Evolutionary conservation across 2,329 filamentous ascomycete genomes (phyloP), one percentile per base, ranked within the genome.

Genomic region (Epichloe gansuensis): DNA sequence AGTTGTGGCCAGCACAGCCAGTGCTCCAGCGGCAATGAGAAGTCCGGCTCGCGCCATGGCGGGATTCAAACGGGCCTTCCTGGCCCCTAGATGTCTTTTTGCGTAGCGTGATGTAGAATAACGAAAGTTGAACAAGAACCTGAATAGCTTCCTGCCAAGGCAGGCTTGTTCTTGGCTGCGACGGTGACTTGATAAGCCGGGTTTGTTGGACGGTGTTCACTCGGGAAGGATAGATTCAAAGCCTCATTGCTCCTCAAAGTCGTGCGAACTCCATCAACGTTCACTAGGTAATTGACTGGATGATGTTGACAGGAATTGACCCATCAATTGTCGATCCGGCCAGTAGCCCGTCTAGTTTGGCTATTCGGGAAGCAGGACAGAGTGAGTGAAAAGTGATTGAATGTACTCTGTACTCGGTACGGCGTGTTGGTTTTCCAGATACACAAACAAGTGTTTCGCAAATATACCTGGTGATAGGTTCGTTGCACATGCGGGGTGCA

Each of bases 1-100:
- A 12, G 46, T 46, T 17, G 60, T 61, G 25, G 57, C 53, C 12
- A 59, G 21, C n/a, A 58, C 51, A 49, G 59, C 55, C 35, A 58
- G 39, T 21, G 53, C 51, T 48, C 58, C 59, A 47, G 49, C 25
- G 23, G 49, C n/a, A 35, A 53, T 50, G 38, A 55, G 38, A 5
- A 52, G 25, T 37, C 48, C 51, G 12, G 48, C 42, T 51, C 52
- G 54, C 45, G 48, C 51, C 58, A 59, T 59, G 44, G 25, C 46
- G 39, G 38, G n/a, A 23, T 46, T 17, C 34, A 49, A 42, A 50
- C 41, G 41, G 43, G 52, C 48, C 47, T 21, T 15, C n/a, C 9
- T 42, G 28, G 35, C 31, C 52, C 35, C 46, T 28, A 28, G 17
- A n/a, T 21, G 31, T 39, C 25, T 31, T 21, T 21, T 49, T 41